phyloP scores from a whole-genome alignment of 345 rosid genomes.

The Clausena lansium region DNA sequence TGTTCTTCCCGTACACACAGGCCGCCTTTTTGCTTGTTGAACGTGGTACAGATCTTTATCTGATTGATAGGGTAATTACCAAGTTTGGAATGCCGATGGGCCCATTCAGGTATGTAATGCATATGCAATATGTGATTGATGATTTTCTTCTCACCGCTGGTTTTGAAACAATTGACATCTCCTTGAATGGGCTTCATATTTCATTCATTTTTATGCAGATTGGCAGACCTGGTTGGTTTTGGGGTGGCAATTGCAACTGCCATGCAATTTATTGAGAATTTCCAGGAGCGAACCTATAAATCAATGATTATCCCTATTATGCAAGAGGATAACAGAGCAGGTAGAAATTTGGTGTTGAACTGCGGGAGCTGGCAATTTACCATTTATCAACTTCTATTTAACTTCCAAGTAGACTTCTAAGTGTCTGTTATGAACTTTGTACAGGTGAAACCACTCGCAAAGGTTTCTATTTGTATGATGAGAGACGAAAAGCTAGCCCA shows the following conservation, averaged over 20 bases:
- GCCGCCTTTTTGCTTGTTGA: conserved; percentile 82
- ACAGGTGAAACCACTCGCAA: conserved; percentile 79
- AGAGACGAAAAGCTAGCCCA: conserved; percentile 79
- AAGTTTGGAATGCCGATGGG: conserved; percentile 99
- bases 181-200: background rate
- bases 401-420: conserved; percentile 9
- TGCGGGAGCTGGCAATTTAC: background rate
- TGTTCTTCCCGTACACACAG: conserved; percentile 94
- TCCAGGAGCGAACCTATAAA: conserved; percentile 78
- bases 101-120: conserved; percentile 66
- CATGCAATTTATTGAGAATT: conserved; percentile 71
- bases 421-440: conserved; percentile 13
- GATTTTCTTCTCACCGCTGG: background rate
- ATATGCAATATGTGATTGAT: background rate
- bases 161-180: background rate
- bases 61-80: conserved; percentile 66
- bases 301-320: conserved; percentile 80
- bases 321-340: conserved; percentile 95
- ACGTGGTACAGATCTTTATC: conserved; percentile 76
- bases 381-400: background rate
- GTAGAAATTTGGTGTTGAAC: conserved; percentile 29
- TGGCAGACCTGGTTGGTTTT: conserved; percentile 88
- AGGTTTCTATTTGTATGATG: conserved; percentile 85
- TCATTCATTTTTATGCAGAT: conserved; percentile 40
- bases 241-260: conserved; percentile 89